Base-by-base conservation (phyloP, 257 asterid species). In the Solanum pimpinellifolium region DNA sequence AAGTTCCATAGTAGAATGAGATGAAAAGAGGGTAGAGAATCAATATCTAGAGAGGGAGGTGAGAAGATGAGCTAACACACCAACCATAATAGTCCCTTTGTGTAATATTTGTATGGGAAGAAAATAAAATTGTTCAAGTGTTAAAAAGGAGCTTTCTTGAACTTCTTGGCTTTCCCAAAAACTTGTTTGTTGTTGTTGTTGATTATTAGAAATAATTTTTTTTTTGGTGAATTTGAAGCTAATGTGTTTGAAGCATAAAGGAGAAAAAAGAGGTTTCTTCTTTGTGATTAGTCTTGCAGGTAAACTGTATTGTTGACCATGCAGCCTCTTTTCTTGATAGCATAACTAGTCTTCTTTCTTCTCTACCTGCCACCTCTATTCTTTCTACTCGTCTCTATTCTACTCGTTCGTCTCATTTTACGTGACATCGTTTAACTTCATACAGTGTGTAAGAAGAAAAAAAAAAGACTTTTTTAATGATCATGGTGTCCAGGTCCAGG, bases 231-330 rank as follows among this genome's bases (percentile, higher is more conserved):
- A 7, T 89, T 89, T 83, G 89, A 88, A 83, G 83, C 31, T 81
- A 81, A 74, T 65, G 86, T 86, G 88, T 68, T 78, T 82, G 66
- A 8, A 37, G 52, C 31, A 27, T 41, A 88, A 86, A 59, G 83
- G 37, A 88, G 90, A 86, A 87, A 89, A 72, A 42, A 78, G 74
- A 80, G 83, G 83, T 73, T 85, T 88, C 86, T 89, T 89, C 86
- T 85, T 90, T 85, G 87, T 85, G 81, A 15, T 76, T 70, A 73
- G n/a, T 60, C 83, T 89, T 94, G 94, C 95, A 90, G 98, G 98
- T 94, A 87, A 95, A 91, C 98, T 86, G 91, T 90, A 92, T 81
- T 88, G 86, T 90, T 94, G 97, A 95, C 97, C 94, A 93, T 92
- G 93, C 91, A 91, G 78, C 86, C 83, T 88, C 83, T 88, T 86